A percentile compares a stretch with the other conserved stretches of the same genome.
phyloP scores from a whole-genome alignment of 305 asterid species.

The Fraxinus xanthoxyloides region DNA sequence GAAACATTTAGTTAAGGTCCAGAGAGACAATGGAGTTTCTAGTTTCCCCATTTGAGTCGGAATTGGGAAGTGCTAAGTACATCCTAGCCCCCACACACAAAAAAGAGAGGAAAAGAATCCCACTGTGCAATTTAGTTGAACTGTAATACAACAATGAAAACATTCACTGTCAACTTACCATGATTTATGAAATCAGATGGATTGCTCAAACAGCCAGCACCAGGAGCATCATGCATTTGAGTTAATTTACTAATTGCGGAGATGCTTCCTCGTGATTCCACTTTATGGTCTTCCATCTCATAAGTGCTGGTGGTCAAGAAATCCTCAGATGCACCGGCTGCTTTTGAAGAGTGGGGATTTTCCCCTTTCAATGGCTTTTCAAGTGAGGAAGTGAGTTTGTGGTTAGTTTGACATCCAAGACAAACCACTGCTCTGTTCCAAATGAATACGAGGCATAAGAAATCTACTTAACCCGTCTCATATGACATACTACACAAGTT shows the following conservation, averaged over 20 bases:
- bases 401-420: constrained; percentile 53
- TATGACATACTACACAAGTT: background rate
- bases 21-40: background rate
- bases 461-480: constrained; percentile 20
- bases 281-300: constrained; percentile 46
- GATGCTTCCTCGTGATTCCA: constrained; percentile 39
- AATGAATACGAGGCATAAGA: constrained; percentile 41
- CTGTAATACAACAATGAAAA: background rate
- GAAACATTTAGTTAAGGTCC: background rate
- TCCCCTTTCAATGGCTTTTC: constrained; percentile 35
- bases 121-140: background rate
- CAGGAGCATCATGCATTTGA: constrained; percentile 40
- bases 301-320: constrained; percentile 54
- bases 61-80: background rate
- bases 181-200: constrained; percentile 36
- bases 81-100: background rate
- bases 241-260: constrained; percentile 37
- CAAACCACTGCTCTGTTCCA: constrained; percentile 67
- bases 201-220: constrained; percentile 37
- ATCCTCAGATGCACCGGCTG: constrained; percentile 33
- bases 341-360: constrained; percentile 27
- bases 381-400: constrained; percentile 40
- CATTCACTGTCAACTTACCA: constrained; percentile 28
- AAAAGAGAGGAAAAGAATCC: background rate
- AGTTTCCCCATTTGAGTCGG: background rate